These are phyloP conservation scores for Penicillium aurantiogriseum DNA, from an alignment of 2,329 filamentous ascomycete species.

Conservation along the genomic window DNA sequence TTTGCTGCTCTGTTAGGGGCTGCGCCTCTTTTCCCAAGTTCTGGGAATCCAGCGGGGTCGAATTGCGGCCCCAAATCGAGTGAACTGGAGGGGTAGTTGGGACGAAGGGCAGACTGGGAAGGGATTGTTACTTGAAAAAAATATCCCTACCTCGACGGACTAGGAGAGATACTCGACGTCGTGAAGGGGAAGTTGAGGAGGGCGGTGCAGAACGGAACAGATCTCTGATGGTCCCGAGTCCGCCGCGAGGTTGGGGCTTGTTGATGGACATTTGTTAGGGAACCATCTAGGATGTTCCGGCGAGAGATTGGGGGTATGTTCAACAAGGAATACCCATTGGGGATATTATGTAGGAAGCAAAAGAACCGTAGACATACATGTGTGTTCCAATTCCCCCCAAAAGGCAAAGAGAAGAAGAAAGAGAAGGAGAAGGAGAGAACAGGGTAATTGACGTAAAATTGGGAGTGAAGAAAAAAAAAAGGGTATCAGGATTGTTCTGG, in stretches of 20 bases:
- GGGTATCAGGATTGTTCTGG: conserved; percentile 16
- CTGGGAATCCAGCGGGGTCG: conserved; percentile 9
- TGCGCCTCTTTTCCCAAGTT: conserved; percentile 3
- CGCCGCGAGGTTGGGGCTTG: conserved; percentile 32
- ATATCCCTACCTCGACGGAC: conserved; percentile 38
- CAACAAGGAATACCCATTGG: conserved; percentile 8
- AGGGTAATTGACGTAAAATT: not conserved
- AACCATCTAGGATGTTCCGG: conserved; percentile 26
- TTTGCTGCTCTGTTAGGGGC: not conserved
- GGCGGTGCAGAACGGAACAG: conserved; percentile 32
- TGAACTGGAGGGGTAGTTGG: conserved; percentile 10
- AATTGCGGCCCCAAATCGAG: not conserved
- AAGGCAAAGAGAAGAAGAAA: not conserved
- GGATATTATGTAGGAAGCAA: conserved; percentile 22
- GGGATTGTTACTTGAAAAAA: conserved; percentile 34
- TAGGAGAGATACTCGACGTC: conserved; percentile 32
- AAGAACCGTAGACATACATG: conserved; percentile 26
- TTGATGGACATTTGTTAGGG: conserved; percentile 38
- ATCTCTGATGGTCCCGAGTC: conserved; percentile 33
- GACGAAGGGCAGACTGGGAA: not conserved
- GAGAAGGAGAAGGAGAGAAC: not conserved
- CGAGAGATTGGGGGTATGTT: not conserved
- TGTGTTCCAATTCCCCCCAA: not conserved
- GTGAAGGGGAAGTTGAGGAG: conserved; percentile 27
- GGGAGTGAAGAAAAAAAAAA: conserved; percentile 12